Evolutionary conservation across 116 monocot species (phyloP).

Genomic region (Zostera marina): DNA sequence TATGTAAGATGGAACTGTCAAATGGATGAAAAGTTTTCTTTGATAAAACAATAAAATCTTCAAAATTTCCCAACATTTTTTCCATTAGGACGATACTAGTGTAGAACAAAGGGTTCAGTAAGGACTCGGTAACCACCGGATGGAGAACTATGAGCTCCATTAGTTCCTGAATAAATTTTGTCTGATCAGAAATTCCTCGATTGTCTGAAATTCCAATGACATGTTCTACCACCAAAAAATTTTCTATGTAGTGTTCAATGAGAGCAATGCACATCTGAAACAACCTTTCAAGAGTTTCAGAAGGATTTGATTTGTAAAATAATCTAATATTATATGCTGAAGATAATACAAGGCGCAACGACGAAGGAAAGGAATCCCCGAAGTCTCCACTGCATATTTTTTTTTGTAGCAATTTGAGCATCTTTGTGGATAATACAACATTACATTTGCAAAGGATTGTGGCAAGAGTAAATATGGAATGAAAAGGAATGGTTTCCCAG

Average conservation of each 20-base stretch:
- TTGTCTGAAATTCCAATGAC: conserved; percentile 8
- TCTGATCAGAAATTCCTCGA: conserved; percentile 2
- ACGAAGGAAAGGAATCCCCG: conserved; percentile 20
- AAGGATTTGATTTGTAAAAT: conserved; percentile 24
- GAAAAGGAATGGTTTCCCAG: conserved; percentile 48
- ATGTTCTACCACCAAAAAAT: conserved; percentile 13
- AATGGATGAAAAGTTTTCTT: conserved; percentile 30
- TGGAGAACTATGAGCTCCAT: conserved; percentile 49
- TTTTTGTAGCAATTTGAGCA: conserved; percentile 39
- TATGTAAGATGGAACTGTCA: conserved; percentile 27
- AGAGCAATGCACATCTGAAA: conserved; percentile 33
- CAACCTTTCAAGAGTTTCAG: conserved; percentile 24
- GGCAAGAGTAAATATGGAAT: conserved; percentile 41
- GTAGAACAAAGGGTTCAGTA: conserved; percentile 30
- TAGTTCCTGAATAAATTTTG: conserved; percentile 18
- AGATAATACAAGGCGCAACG: conserved; percentile 41
- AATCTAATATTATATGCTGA: conserved; percentile 45
- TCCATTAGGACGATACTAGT: conserved; percentile 9
- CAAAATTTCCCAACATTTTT: conserved; percentile 6
- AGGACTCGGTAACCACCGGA: conserved; percentile 33
- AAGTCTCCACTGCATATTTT: conserved; percentile 31
- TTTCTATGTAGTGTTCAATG: conserved; percentile 34
- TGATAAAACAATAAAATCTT: conserved; percentile 15
- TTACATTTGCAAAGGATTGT: conserved; percentile 22
- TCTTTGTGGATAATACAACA: conserved; percentile 13